Evolutionary conservation across 352 stramenopile genomes (phyloP), one percentile per base, ranked within the genome.

Genomic region (Pythium pectinolyticum): DNA sequence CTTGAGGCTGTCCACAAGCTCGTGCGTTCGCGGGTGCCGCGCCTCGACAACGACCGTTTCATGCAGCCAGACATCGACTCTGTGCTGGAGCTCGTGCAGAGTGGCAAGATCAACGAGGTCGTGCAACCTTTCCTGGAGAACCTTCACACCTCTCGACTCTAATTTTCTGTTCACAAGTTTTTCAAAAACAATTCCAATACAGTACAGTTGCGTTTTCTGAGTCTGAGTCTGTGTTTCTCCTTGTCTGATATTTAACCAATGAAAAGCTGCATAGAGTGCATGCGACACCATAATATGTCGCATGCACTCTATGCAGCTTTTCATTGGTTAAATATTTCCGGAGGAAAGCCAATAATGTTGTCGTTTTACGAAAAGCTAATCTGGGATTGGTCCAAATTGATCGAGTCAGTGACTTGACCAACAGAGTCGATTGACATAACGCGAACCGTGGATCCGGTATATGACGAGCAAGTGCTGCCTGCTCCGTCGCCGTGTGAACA

Each of bases 11-110:
- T 96, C 34, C 85, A 94, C 69, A 75, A 78, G 57, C 70, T 96
- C 43, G 86, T 96, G 57, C 83, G 83, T 27, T 78, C 79, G 28
- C 65, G 68, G 39, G 83, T 90, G 57, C 59, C 78, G 2, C 69
- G 69, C 28, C 74, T 92, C 17, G 86, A 92, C 52, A 87, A 89
- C 57, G 88, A 96, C 63, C 84, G 88, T 31, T 81, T 92, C 73
- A 94, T 96, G 82, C 80, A 83, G 64, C 82, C 84, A n/a, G 88
- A 96, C 60, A 96, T 96, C 39, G 84, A 96, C 46, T 78, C 79
- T 5, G 84, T 93, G 30, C 61, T 92, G 49, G 76, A 89, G 28
- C 75, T 96, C 49, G 79, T 96, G 47, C 79, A 78, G 60, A 88
- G 74, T 31, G 88, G 88, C 28, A 65, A 71, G 40, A 77, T 96